Percentiles rank a stretch among this genome's conserved stretches.
These are phyloP conservation scores for Huntiella bhutanensis DNA, from an alignment of 2,329 filamentous ascomycete species.

Conservation along the genomic window DNA sequence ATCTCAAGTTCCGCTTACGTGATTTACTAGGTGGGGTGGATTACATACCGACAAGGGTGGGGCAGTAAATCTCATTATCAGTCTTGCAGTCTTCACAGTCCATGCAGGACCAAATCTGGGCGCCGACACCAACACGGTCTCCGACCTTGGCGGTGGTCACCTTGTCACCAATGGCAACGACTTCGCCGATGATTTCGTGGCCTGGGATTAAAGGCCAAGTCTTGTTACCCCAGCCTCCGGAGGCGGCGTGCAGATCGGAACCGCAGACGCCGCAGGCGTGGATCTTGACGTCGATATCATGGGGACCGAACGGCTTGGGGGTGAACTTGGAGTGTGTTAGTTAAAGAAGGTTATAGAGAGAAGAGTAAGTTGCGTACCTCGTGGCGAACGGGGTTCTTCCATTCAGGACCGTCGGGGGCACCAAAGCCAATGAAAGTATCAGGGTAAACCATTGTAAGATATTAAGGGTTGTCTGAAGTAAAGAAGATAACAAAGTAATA, in stretches of 20 bases:
- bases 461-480: not conserved
- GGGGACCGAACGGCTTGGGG: slow-evolving; percentile 64
- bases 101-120: slow-evolving; percentile 45
- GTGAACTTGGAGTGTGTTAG: slow-evolving; percentile 34
- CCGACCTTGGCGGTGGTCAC: slow-evolving; percentile 41
- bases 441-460: slow-evolving; percentile 2
- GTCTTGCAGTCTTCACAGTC: slow-evolving; percentile 45
- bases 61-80: slow-evolving; percentile 50
- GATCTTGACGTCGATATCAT: slow-evolving; percentile 69
- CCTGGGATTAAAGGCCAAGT: slow-evolving; percentile 41
- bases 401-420: not conserved
- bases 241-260: slow-evolving; percentile 48
- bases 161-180: slow-evolving; percentile 43
- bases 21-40: not conserved
- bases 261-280: slow-evolving; percentile 55
- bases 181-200: slow-evolving; percentile 35
- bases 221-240: slow-evolving; percentile 41
- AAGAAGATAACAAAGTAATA: not conserved
- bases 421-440: not conserved
- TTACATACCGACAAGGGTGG: slow-evolving; percentile 21
- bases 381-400: not conserved
- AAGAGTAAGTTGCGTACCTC: not conserved
- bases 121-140: slow-evolving; percentile 42
- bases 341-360: not conserved
- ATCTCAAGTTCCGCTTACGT: not conserved